Percentiles rank a stretch among this genome's conserved stretches.
phyloP scores from a whole-genome alignment of 2,329 filamentous ascomycete species.

The Pestalotiopsis sp. region DNA sequence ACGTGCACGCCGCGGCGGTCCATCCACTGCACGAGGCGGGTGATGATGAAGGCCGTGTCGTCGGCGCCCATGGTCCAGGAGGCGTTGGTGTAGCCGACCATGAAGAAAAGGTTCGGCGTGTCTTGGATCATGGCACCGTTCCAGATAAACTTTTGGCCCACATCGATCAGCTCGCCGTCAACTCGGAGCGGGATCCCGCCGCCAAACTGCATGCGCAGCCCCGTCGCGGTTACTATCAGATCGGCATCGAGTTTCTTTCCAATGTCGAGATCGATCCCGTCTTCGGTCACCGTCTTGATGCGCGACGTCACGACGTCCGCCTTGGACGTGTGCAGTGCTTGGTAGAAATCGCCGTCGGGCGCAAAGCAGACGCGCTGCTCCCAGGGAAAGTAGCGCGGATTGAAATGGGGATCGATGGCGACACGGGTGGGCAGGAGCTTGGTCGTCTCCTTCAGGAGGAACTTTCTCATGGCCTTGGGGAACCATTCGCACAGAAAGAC shows the following conservation, averaged over 20 bases:
- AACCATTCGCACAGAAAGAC: slow-evolving; percentile 55
- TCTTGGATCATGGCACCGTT: slow-evolving; percentile 67
- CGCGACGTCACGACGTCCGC: slow-evolving; percentile 52
- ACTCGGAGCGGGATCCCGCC: slow-evolving; percentile 55
- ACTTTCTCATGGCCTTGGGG: slow-evolving; percentile 48
- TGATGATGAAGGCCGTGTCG: slow-evolving; percentile 48
- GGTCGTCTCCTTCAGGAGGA: slow-evolving; percentile 49
- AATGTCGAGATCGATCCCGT: slow-evolving; percentile 49
- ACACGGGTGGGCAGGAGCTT: slow-evolving; percentile 56
- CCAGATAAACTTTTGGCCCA: slow-evolving; percentile 61
- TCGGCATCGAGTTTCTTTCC: slow-evolving; percentile 61
- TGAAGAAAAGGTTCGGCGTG: slow-evolving; percentile 63
- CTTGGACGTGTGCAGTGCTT: slow-evolving; percentile 47
- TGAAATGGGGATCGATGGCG: slow-evolving; percentile 64
- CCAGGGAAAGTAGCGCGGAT: slow-evolving; percentile 67
- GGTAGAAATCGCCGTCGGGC: slow-evolving; percentile 59
- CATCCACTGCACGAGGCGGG: slow-evolving; percentile 54
- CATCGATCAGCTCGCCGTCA: slow-evolving; percentile 53
- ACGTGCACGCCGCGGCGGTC: slow-evolving; percentile 19
- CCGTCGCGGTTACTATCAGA: slow-evolving; percentile 72
- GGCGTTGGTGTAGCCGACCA: slow-evolving; percentile 68
- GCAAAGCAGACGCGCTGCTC: slow-evolving; percentile 76
- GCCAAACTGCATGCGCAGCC: slow-evolving; percentile 61
- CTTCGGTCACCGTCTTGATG: slow-evolving; percentile 52
- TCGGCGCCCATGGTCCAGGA: slow-evolving; percentile 72